Evolutionary conservation across 345 rosid genomes (phyloP).

Genomic region (Eucalyptus paniculata): DNA sequence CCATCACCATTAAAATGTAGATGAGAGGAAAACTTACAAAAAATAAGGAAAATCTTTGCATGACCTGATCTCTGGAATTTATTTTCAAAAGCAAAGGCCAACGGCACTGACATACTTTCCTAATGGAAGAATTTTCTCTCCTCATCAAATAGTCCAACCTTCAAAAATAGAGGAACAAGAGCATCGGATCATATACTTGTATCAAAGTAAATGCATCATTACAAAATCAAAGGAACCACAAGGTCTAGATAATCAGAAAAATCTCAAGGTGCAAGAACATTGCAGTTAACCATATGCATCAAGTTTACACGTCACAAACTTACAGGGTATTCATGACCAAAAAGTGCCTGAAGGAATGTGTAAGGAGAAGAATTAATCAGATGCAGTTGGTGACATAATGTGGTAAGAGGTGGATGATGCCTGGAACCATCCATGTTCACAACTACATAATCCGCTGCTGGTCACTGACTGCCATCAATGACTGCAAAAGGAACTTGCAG

Average conservation of each 20-base stretch:
- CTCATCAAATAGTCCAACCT: constrained; percentile 88
- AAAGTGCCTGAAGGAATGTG: constrained; percentile 60
- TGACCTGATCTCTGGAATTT: constrained; percentile 68
- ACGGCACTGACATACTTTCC: constrained; percentile 55
- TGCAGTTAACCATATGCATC: not conserved
- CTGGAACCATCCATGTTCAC: constrained; percentile 69
- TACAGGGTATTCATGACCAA: constrained; percentile 47
- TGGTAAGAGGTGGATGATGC: constrained; percentile 65
- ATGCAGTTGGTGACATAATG: constrained; percentile 57
- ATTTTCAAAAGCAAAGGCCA: constrained; percentile 46
- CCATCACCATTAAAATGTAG: not conserved
- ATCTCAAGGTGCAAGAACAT: not conserved
- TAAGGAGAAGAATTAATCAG: constrained; percentile 56
- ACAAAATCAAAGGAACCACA: not conserved
- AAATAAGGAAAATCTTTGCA: constrained; percentile 81
- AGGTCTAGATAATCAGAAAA: not conserved
- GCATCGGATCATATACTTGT: not conserved
- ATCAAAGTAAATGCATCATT: not conserved
- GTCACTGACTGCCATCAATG: constrained; percentile 35
- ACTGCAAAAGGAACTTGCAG: constrained; percentile 72
- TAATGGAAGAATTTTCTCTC: constrained; percentile 66
- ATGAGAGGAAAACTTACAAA: constrained; percentile 35
- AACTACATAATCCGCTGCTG: constrained; percentile 26
- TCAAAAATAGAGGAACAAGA: not conserved
- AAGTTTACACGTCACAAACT: constrained; percentile 4